Percentiles rank a stretch among this genome's conserved stretches.
Evolutionary conservation across 768 basidiomycete species (phyloP).

Genomic region (Chalciporus pseudorubinellus): DNA sequence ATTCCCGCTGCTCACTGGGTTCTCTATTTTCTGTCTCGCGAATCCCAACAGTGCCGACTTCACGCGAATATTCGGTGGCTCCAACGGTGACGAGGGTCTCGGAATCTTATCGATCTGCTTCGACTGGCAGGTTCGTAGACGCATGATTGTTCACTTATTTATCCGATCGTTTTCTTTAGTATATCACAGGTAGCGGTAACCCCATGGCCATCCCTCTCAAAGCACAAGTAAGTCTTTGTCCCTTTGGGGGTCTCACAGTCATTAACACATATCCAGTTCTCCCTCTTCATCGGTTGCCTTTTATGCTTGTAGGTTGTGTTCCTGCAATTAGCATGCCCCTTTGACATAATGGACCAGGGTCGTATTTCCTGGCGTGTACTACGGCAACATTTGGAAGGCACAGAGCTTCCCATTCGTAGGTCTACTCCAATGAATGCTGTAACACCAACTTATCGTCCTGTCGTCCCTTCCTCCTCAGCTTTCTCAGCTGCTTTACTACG

Average conservation of each 20-base stretch:
- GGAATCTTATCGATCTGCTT: constrained; percentile 60
- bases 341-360: constrained; percentile 29
- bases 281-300: constrained; percentile 48
- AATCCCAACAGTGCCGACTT: constrained; percentile 31
- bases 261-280: constrained; percentile 28
- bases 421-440: constrained; percentile 26
- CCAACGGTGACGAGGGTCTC: constrained; percentile 64
- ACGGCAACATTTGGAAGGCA: constrained; percentile 54
- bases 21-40: constrained; percentile 61
- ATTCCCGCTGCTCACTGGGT: constrained; percentile 62
- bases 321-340: too few species aligned
- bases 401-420: constrained; percentile 59
- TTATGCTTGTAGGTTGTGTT: constrained; percentile 50
- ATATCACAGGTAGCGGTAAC: constrained; percentile 34
- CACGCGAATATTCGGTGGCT: constrained; percentile 59
- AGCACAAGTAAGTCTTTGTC: constrained; percentile 37
- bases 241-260: neutral
- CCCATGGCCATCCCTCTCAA: constrained; percentile 55
- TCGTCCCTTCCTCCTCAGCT: constrained; percentile 32
- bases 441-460: neutral
- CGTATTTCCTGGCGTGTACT: constrained; percentile 40
- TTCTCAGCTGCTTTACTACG: constrained; percentile 49
- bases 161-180: constrained; percentile 9
- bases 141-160: constrained; percentile 14
- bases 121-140: constrained; percentile 47